Base-by-base conservation (phyloP, 192 early-diverging fungal species). In the Coemansia interrupta region DNA sequence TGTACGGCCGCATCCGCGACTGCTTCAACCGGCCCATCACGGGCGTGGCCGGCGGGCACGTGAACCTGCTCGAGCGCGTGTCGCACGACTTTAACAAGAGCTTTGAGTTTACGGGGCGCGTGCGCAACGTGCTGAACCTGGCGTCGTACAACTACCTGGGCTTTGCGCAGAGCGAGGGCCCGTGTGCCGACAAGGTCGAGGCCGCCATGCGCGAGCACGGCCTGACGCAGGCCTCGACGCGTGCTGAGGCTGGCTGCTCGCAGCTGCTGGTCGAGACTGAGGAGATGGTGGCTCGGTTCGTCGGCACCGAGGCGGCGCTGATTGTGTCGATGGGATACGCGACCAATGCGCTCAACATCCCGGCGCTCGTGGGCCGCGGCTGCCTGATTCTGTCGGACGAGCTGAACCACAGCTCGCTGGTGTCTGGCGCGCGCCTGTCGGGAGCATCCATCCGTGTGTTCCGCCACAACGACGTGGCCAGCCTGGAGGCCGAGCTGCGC, bases 61-160 rank as follows among this genome's bases (percentile, higher is more conserved):
- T 97, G 53, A 89, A 79, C 30, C 74, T 97, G 42, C 64, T 98
- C 13, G 94, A 97, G 41, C 87, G 96, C 38, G 80, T 85, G n/a
- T 89, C 90, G 26, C 68, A 74, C 20, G 92, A 98, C 72, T 90
- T 83, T 56, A 93, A 94, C 83, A 80, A 82, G 32, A 85, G 91
- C 4, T 96, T 92, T 68, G 66, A 88, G 72, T 83, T 95, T 58
- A 92, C 92, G 19, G 94, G 95, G 15, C 83, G 73, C 24, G 84
- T 82, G 46, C 85, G 70, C 49, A 88, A 93, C 63, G 85, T 83
- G 30, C 84, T 98, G 63, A 98, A 98, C 70, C 78, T 98, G 67
- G 89, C 92, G 2, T 95, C 92, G 14, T 98, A 98, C 81, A 98
- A 98, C 70, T 98, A 98, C 66, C 85, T 98, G 53, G 96, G 96